These are phyloP conservation scores for Pterocarpus santalinus DNA, from an alignment of 306 rosid species.

Conservation along the genomic window DNA sequence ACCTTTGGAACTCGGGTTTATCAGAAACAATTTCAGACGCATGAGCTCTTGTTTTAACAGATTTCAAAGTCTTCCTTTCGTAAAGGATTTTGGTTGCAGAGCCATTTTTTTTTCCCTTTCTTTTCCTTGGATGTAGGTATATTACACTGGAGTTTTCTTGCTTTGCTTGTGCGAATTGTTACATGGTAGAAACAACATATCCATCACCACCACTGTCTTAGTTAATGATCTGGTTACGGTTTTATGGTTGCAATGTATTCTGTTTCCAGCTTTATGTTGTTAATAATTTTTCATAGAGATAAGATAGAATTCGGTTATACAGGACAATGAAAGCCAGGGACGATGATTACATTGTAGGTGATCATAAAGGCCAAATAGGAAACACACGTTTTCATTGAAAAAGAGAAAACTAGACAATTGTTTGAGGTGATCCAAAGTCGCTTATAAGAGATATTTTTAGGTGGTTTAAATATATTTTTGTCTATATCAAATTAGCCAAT, in stretches of 20 bases:
- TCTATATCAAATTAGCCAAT: no score
- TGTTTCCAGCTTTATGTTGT: background rate
- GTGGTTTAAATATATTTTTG: no score
- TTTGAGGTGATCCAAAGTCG: background rate
- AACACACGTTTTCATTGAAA: background rate
- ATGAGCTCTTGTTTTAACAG: constrained; percentile 34
- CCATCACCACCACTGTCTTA: constrained; percentile 4
- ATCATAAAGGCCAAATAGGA: background rate
- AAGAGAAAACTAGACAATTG: background rate
- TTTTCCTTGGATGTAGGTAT: constrained; percentile 32
- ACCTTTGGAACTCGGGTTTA: constrained; percentile 22
- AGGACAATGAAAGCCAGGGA: background rate
- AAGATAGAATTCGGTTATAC: background rate
- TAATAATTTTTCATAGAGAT: no score
- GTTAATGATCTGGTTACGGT: background rate
- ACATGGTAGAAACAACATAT: constrained; percentile 33
- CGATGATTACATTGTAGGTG: background rate
- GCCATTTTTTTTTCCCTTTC: background rate
- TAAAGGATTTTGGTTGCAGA: constrained; percentile 39
- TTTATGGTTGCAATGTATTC: background rate
- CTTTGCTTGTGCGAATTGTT: constrained; percentile 22
- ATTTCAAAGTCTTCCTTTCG: constrained; percentile 20
- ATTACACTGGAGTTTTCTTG: constrained; percentile 39
- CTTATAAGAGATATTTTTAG: background rate
- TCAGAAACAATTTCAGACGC: constrained; percentile 24